Conservation (phyloP, 257 asterid species). For the Rubia yunnanensis region DNA sequence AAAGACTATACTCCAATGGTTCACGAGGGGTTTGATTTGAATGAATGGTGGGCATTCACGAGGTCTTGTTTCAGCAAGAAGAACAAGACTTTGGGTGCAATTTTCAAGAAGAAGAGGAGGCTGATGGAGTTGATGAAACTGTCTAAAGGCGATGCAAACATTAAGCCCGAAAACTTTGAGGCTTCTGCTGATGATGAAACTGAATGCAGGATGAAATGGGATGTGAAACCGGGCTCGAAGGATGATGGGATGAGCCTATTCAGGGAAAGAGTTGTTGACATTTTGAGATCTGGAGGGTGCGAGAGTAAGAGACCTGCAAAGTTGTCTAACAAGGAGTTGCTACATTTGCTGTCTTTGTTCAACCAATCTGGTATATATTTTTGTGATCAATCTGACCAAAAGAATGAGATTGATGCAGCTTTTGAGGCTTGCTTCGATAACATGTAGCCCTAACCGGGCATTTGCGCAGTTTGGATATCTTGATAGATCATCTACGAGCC, state of each 20-base stretch:
- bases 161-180: conserved; percentile 11
- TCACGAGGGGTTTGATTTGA: conserved; percentile 23
- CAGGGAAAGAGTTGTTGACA: conserved; percentile 34
- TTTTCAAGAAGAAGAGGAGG: conserved; percentile 76
- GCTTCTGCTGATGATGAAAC: conserved; percentile 9
- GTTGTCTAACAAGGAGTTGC: conserved; percentile 50
- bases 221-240: conserved; percentile 21
- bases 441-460: too few species aligned
- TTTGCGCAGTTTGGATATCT: too few species aligned
- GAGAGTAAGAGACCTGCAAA: conserved; percentile 83
- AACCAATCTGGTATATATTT: conserved; percentile 67
- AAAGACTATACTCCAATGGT: conserved; percentile 50
- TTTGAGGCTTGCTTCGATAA: conserved; percentile 7
- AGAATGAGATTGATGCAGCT: conserved; percentile 14
- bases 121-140: conserved; percentile 56
- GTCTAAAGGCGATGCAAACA: conserved; percentile 16
- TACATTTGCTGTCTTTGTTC: conserved; percentile 41
- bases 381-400: conserved; percentile 32
- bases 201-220: not conserved
- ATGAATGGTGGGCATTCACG: conserved; percentile 87
- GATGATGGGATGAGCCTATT: conserved; percentile 22
- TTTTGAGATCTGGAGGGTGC: conserved; percentile 47
- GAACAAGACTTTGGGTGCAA: conserved; percentile 86
- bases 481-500: too few species aligned
- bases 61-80: conserved; percentile 75